These are phyloP conservation scores for Colletotrichum neosansevieriae DNA, from an alignment of 2,329 filamentous ascomycete genomes.

Conservation along the genomic window DNA sequence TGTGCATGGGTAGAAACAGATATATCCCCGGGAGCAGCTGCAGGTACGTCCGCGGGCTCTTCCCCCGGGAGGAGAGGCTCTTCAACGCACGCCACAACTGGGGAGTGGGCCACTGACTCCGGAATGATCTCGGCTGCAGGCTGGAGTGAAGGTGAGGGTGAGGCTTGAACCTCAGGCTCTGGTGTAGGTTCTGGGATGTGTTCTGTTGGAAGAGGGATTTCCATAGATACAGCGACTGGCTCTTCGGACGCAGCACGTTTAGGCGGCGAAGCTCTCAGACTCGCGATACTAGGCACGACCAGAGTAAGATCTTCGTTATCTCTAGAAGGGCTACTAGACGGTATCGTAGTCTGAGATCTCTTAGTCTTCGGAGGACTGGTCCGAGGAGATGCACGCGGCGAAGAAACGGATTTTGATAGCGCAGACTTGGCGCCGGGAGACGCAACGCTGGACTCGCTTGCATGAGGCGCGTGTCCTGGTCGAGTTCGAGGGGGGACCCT, in stretches of 20 bases:
- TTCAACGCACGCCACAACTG: neutral
- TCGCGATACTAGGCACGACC: slow-evolving; percentile 61
- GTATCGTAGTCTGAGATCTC: slow-evolving; percentile 44
- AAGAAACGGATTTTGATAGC: slow-evolving; percentile 36
- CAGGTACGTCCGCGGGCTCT: neutral
- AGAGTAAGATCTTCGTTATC: slow-evolving; percentile 67
- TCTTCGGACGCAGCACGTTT: slow-evolving; percentile 42
- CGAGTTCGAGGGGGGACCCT: slow-evolving; percentile 60
- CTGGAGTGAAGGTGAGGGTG: slow-evolving; percentile 43
- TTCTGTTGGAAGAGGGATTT: slow-evolving; percentile 25
- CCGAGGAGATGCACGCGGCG: slow-evolving; percentile 52
- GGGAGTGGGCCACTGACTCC: slow-evolving; percentile 34
- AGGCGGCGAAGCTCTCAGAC: slow-evolving; percentile 44
- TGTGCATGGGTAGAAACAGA: neutral
- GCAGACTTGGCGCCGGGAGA: slow-evolving; percentile 55
- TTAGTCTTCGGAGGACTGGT: slow-evolving; percentile 56
- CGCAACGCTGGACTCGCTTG: slow-evolving; percentile 63
- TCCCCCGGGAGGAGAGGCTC: neutral
- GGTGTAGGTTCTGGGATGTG: slow-evolving; percentile 21
- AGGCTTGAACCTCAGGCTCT: slow-evolving; percentile 37
- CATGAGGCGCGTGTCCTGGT: slow-evolving; percentile 61
- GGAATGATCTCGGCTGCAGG: slow-evolving; percentile 26
- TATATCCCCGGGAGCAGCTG: neutral
- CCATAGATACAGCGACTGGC: slow-evolving; percentile 6
- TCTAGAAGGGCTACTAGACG: slow-evolving; percentile 60